Base-by-base conservation (phyloP, 2,329 filamentous ascomycete species). In the Myriosclerotinia duriaeana region DNA sequence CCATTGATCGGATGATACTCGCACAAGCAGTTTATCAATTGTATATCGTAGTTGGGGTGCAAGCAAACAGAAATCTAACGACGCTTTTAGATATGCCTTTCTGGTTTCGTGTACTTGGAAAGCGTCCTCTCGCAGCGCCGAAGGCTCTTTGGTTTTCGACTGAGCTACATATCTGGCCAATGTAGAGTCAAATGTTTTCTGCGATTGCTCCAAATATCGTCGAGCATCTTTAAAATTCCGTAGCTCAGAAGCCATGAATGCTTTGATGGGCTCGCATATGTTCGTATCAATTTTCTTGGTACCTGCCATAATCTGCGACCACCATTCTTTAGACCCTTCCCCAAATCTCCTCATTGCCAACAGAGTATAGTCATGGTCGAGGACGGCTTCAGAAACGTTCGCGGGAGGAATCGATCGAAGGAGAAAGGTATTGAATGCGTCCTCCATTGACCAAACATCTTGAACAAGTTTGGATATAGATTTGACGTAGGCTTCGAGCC, bases 311-410 rank as follows among this genome's bases (percentile, higher is more conserved):
- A 93, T 84, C 70, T 89, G 88, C 70, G 85, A 85, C 93, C 93
- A 97, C 81, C 92, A 93, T 76, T 97, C 93, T 73, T 89, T 88
- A 65, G 92, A 89, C 6, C 91, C 91, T 71, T 99, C 94, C 22
- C 89, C 90, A 75, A 93, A 90, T 66, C 91, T 86, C 78, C 90
- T 91, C 77, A 98, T 85, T 20, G 93, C 93, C 69, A 97, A 82
- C 58, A 96, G 83, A 0, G 93, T 95, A 78, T 98, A 98, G 79
- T 99, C 95, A 79, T 96, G 93, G 76, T 99, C 95, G 75, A 99
- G 83, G 64, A 94, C 85, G 64, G 90, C 89, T 78, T 97, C 93
- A 68, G 90, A 92, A 66, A 93, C 83, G 65, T 88, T 85, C 30
- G 85, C 78, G 5, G 90, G 89, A 36, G 92, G 91, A n/a, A 89